A percentile compares a stretch with the other conserved stretches of the same genome.
Evolutionary conservation across 73 alveolate genomes (phyloP).

Genomic region (Stentor roeselii): DNA sequence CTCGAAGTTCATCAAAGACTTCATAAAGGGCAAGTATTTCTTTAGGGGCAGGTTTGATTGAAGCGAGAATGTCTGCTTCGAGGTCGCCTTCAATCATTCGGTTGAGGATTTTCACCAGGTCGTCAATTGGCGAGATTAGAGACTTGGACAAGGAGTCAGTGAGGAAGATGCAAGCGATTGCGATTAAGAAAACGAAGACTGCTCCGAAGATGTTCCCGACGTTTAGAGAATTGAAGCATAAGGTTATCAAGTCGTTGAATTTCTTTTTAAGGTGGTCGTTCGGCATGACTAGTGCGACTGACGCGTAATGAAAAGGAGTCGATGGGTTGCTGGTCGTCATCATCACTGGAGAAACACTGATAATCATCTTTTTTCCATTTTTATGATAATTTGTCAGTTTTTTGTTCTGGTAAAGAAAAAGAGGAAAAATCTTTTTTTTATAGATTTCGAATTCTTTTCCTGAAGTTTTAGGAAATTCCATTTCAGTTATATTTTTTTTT

Average conservation of each 20-base stretch:
- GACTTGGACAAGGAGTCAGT: neutral
- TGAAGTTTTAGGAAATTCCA: neutral
- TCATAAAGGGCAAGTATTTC: neutral
- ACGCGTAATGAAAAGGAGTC: neutral
- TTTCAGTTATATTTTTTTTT: neutral
- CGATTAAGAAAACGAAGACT: neutral
- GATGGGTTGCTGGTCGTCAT: neutral
- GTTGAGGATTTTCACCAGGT: neutral
- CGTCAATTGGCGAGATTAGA: neutral
- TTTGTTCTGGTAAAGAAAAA: neutral
- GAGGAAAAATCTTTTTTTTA: neutral
- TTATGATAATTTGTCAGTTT: neutral
- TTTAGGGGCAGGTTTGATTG: neutral
- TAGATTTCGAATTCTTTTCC: neutral
- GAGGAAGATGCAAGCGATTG: neutral
- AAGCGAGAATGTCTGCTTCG: neutral
- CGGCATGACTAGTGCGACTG: neutral
- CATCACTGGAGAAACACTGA: neutral
- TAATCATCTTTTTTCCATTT: neutral
- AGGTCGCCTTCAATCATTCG: neutral
- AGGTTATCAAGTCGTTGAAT: neutral
- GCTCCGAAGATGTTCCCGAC: neutral
- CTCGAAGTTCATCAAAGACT: neutral
- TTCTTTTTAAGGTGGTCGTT: neutral
- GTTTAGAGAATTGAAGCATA: neutral